Base-by-base conservation (phyloP, 2,329 filamentous ascomycete genomes). In the Pseudogymnoascus sp. region DNA sequence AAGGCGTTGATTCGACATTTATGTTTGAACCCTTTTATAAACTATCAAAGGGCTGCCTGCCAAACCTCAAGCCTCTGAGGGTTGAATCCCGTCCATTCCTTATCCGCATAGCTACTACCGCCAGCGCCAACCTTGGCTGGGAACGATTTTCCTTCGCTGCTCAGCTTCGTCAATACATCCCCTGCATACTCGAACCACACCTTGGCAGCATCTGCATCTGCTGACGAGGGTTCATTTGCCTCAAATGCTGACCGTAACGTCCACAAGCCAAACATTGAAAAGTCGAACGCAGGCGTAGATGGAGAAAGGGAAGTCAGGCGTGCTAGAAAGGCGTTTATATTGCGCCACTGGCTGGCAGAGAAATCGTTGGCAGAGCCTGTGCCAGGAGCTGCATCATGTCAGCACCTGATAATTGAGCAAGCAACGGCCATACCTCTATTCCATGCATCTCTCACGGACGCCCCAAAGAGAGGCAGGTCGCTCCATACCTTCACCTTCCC, bases 191-290 rank as follows among this genome's bases (percentile, higher is more conserved):
- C 33, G 35, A 72, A 61, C 71, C 72, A 73, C 2, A 70, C 22
- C 24, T 64, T 64, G 1, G 62, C 66, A 3, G 72, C 69, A 22
- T 69, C 64, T 4, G 53, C 66, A 26, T 69, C 63, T 7, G 69
- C 66, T 0, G 59, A 16, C 14, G 22, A 61, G 6, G 41, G 40
- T 22, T 66, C 40, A 3, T 64, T 61, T 38, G 67, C 65, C 60
- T 74, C 72, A 16, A 73, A 69, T 2, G 70, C 71, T 1, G 61
- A 61, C n/a, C 72, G 66, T 61, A 74, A 43, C 2, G 65, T 63
- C 72, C 72, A 74, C 11, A 74, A 65, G 6, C 65, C 71, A 35
- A 66, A 72, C 22, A 70, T 43, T 7, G 72, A 70, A 64, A 68
- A 72, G 61, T 74, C 69, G 24, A 71, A 65, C 2, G 68, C 65